These are phyloP conservation scores for Aschersonia sp. DNA, from an alignment of 2,329 filamentous ascomycete species.

Conservation along the genomic window DNA sequence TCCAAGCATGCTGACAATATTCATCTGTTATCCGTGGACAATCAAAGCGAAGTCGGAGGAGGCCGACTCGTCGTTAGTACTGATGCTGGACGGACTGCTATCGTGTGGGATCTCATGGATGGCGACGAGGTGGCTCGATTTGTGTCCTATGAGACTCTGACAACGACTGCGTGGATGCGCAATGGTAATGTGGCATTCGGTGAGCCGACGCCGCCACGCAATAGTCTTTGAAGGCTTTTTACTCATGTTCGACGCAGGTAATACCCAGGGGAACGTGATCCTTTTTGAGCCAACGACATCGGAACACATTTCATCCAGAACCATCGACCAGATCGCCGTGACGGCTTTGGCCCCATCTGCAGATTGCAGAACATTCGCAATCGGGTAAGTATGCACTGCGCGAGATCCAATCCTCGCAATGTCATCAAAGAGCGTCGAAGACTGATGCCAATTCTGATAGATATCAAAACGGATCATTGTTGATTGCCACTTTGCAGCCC, in stretches of 20 bases:
- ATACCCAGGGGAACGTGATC: conserved; percentile 83
- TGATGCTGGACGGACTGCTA: conserved; percentile 77
- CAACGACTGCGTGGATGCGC: conserved; percentile 83
- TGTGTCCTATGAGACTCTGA: conserved; percentile 75
- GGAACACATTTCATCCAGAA: conserved; percentile 81
- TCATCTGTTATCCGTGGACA: conserved; percentile 75
- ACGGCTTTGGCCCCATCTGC: conserved; percentile 81
- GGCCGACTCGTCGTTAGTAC: conserved; percentile 86
- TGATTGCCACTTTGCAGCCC: conserved; percentile 80
- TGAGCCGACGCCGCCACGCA: conserved; percentile 27
- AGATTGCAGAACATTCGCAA: conserved; percentile 89
- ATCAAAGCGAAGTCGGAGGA: conserved; percentile 71
- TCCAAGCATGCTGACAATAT: conserved; percentile 73
- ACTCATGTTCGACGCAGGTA: conserved; percentile 42
- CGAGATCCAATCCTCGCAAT: background rate
- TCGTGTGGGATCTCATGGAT: conserved; percentile 92
- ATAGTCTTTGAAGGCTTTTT: background rate
- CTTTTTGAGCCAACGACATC: conserved; percentile 87
- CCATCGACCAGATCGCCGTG: conserved; percentile 82
- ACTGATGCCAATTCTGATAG: conserved; percentile 27
- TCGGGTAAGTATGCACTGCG: conserved; percentile 50
- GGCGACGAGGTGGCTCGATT: conserved; percentile 87
- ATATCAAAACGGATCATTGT: conserved; percentile 86
- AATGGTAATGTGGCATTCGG: conserved; percentile 96
- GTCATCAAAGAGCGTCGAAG: background rate